Conservation (phyloP, 2,329 filamentous ascomycete species). For the Aureobasidium sp. region DNA sequence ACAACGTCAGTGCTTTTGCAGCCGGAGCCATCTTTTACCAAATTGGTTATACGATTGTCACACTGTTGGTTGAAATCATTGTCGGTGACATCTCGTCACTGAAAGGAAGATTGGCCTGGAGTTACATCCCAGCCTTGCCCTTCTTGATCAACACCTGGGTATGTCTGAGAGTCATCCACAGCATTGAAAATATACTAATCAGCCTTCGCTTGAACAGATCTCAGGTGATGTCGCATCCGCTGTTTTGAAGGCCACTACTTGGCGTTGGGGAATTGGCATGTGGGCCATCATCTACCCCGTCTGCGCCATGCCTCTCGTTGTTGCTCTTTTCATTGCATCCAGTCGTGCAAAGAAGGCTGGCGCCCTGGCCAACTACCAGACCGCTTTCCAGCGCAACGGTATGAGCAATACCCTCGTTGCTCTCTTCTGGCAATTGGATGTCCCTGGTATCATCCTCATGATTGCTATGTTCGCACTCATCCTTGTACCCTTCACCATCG, state of each 20-base stretch:
- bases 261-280: conserved; percentile 60
- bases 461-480: conserved; percentile 54
- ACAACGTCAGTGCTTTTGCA: conserved; percentile 43
- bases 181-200: neutral
- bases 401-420: conserved; percentile 28
- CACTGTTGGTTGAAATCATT: conserved; percentile 56
- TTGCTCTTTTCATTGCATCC: conserved; percentile 42
- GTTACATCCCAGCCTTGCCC: conserved; percentile 52
- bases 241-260: conserved; percentile 40
- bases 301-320: conserved; percentile 51
- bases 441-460: conserved; percentile 53
- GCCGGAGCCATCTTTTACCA: conserved; percentile 53
- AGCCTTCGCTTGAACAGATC: conserved; percentile 21
- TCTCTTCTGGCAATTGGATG: conserved; percentile 51
- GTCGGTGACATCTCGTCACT: conserved; percentile 57
- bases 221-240: conserved; percentile 48
- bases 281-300: conserved; percentile 58
- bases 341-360: conserved; percentile 46
- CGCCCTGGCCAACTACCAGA: conserved; percentile 36
- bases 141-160: conserved; percentile 55
- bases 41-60: conserved; percentile 54
- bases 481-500: conserved; percentile 59
- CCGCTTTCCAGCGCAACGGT: conserved; percentile 37
- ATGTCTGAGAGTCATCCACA: neutral
- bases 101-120: conserved; percentile 55